phyloP scores from a whole-genome alignment of 805 yeast genomes.

The Suhomyces faveliae region DNA sequence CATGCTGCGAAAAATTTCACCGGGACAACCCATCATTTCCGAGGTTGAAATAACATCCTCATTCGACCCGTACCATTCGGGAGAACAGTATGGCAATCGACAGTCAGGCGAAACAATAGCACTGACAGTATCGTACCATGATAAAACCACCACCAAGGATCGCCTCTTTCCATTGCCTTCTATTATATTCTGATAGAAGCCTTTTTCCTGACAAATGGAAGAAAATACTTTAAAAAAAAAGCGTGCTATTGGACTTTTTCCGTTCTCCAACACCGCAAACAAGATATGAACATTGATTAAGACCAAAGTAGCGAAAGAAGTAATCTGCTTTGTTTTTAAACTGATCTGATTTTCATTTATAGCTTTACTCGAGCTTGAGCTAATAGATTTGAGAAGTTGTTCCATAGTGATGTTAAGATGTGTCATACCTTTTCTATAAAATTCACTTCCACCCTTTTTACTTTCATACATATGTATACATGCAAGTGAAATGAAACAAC shows the following conservation, averaged over 20 bases:
- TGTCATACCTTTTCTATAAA: conserved; percentile 50
- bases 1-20: conserved; percentile 51
- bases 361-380: conserved; percentile 8
- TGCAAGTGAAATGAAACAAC: conserved; percentile 55
- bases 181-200: conserved; percentile 38
- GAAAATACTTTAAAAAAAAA: conserved; percentile 50
- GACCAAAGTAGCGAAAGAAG: conserved; percentile 45
- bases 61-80: conserved; percentile 51
- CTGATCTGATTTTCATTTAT: conserved; percentile 3
- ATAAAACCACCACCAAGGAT: conserved; percentile 48
- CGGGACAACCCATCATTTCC: conserved; percentile 60
- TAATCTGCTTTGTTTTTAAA: conserved; percentile 17
- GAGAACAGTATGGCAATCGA: conserved; percentile 51
- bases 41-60: conserved; percentile 46
- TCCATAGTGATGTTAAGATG: conserved; percentile 59
- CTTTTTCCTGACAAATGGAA: conserved; percentile 45
- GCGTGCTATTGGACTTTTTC: conserved; percentile 51
- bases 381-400: conserved; percentile 46
- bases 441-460: conserved; percentile 48
- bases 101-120: conserved; percentile 59
- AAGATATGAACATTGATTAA: conserved; percentile 54
- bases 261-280: conserved; percentile 54
- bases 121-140: conserved; percentile 60
- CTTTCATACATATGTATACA: conserved; percentile 59
- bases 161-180: conserved; percentile 48